Evolutionary conservation across 2,329 filamentous ascomycete species (phyloP).

Genomic region (Xenoacremonium recifei): DNA sequence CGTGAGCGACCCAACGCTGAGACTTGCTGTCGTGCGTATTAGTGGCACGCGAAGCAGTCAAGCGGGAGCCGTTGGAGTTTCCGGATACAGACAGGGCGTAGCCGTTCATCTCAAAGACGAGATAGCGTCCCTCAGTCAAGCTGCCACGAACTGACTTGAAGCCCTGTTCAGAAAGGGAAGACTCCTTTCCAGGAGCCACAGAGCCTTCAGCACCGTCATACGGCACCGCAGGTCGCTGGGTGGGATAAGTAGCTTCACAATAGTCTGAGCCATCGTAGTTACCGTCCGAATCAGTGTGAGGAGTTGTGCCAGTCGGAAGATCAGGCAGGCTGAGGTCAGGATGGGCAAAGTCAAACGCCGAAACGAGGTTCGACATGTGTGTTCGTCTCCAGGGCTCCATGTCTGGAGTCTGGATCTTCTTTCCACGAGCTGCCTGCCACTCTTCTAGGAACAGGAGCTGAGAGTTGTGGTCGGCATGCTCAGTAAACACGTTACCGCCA

Average conservation of each 20-base stretch:
- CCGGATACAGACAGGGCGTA: conserved; percentile 35
- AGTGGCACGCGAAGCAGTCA: conserved; percentile 24
- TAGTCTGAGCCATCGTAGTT: conserved; percentile 43
- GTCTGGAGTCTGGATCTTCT: conserved; percentile 35
- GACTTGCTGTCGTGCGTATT: conserved; percentile 10
- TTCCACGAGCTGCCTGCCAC: conserved; percentile 38
- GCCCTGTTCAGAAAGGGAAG: conserved; percentile 47
- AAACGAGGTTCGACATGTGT: conserved; percentile 34
- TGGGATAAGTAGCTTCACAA: conserved; percentile 39
- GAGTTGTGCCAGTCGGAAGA: conserved; percentile 42
- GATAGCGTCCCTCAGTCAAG: conserved; percentile 53
- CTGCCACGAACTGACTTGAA: conserved; percentile 52
- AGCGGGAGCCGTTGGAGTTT: background rate
- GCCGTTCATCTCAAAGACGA: conserved; percentile 48
- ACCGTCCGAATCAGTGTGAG: conserved; percentile 40
- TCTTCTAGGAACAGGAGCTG: conserved; percentile 54
- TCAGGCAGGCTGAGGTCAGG: conserved; percentile 48
- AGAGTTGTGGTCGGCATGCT: conserved; percentile 54
- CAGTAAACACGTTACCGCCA: conserved; percentile 51
- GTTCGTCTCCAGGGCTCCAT: conserved; percentile 31
- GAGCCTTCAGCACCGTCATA: conserved; percentile 36
- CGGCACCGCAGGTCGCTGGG: conserved; percentile 43
- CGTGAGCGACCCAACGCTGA: conserved; percentile 52
- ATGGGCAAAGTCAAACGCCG: conserved; percentile 44
- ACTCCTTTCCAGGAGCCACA: conserved; percentile 36